A percentile compares a stretch with the other conserved stretches of the same genome.
phyloP scores from a whole-genome alignment of 75 land plant species.

The Pseudotsuga menziesii region DNA sequence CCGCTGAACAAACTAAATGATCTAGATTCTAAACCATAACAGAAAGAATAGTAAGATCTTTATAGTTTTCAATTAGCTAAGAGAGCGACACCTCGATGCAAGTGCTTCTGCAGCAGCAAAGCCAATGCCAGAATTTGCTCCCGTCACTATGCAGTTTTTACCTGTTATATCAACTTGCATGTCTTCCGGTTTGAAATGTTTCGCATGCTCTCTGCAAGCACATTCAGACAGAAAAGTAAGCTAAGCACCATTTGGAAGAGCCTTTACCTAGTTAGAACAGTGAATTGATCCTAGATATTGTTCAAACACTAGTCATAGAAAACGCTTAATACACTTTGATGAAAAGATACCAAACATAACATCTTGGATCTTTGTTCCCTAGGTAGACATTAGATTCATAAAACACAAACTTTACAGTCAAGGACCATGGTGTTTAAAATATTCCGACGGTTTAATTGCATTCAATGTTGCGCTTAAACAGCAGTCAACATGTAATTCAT shows the following conservation, averaged over 20 bases:
- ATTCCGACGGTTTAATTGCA: no score
- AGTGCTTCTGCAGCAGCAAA: conserved; percentile 88
- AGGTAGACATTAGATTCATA: no score
- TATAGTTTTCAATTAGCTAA: neutral
- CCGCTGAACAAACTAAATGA: conserved; percentile 42
- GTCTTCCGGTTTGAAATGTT: conserved; percentile 69
- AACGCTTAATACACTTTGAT: neutral
- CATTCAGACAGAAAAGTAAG: neutral
- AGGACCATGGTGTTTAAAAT: no score
- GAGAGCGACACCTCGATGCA: conserved; percentile 63
- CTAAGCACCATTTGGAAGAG: neutral
- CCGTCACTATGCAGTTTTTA: conserved; percentile 92
- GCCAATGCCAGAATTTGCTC: conserved; percentile 96
- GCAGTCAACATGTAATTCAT: no score
- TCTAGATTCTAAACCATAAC: conserved; percentile 1
- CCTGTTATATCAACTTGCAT: conserved; percentile 64
- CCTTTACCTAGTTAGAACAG: neutral
- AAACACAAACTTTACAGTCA: no score
- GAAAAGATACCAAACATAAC: neutral
- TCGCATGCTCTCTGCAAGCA: conserved; percentile 67
- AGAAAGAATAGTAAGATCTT: neutral
- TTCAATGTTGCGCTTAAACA: no score
- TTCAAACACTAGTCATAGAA: neutral
- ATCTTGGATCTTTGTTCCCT: no score
- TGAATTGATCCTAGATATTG: neutral